A percentile compares a stretch with the other conserved stretches of the same genome.
phyloP scores from a whole-genome alignment of 2,329 filamentous ascomycete species.

The Colletotrichum liriopes region DNA sequence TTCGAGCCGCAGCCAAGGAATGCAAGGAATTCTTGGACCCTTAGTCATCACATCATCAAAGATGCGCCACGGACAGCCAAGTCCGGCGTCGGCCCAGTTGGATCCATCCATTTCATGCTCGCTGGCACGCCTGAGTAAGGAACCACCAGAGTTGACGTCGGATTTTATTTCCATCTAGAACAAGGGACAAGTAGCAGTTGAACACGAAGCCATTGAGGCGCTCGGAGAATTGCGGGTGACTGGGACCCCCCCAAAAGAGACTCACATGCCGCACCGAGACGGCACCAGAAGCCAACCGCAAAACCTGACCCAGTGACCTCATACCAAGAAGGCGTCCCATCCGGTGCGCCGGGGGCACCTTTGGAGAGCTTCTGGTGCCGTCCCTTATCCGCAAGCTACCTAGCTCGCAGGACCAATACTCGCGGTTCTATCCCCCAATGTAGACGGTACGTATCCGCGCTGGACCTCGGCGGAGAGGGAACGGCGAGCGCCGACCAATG shows the following conservation, averaged over 20 bases:
- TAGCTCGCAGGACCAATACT: slow-evolving; percentile 21
- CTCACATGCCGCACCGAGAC: slow-evolving; percentile 35
- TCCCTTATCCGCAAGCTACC: slow-evolving; percentile 33
- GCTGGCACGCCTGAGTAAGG: slow-evolving; percentile 2
- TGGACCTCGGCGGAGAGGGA: slow-evolving; percentile 43
- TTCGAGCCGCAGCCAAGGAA: neutral
- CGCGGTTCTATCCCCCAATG: slow-evolving; percentile 7
- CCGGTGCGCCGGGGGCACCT: slow-evolving; percentile 34
- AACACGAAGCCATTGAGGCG: slow-evolving; percentile 26
- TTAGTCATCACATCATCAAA: slow-evolving; percentile 11
- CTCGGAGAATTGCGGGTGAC: slow-evolving; percentile 39
- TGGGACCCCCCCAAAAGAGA: slow-evolving; percentile 27
- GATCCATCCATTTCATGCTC: slow-evolving; percentile 7
- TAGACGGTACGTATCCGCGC: slow-evolving; percentile 24
- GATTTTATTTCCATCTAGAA: slow-evolving; percentile 25
- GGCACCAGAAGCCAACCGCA: slow-evolving; percentile 2
- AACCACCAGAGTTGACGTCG: slow-evolving; percentile 4
- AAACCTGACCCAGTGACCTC: slow-evolving; percentile 37
- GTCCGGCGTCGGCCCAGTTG: slow-evolving; percentile 34
- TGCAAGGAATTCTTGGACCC: neutral
- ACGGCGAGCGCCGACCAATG: slow-evolving; percentile 35
- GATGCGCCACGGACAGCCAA: slow-evolving; percentile 8
- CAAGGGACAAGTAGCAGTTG: slow-evolving; percentile 22
- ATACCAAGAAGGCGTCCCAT: slow-evolving; percentile 31
- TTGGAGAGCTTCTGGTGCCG: slow-evolving; percentile 24